phyloP scores from a whole-genome alignment of 139 green algal genomes.

The Ettlia oleoabundans region DNA sequence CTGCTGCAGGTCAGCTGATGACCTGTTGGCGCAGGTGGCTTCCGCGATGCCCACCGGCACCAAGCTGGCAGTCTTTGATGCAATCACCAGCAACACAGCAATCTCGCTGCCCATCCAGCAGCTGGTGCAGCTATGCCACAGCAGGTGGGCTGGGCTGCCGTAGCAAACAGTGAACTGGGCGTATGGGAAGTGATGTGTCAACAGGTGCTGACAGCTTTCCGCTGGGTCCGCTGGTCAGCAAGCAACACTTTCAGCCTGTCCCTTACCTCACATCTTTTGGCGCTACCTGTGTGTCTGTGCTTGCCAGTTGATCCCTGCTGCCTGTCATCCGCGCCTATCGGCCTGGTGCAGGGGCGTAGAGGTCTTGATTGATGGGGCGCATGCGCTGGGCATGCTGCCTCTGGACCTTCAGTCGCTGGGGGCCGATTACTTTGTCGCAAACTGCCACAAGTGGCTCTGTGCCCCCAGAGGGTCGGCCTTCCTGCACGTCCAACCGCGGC shows the following conservation, averaged over 20 bases:
- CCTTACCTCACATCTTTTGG: no score
- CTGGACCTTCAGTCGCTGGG: constrained; percentile 46
- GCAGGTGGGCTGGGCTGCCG: no score
- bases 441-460: constrained; percentile 78
- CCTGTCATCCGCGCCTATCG: not conserved
- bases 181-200: no score
- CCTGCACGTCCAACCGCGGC: constrained; percentile 52
- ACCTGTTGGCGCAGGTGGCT: constrained; percentile 54
- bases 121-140: constrained; percentile 60
- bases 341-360: constrained; percentile 56
- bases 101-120: constrained; percentile 61
- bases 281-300: no score
- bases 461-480: constrained; percentile 64
- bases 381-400: constrained; percentile 61
- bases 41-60: constrained; percentile 48
- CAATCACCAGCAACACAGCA: constrained; percentile 70
- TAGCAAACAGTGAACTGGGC: no score
- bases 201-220: no score
- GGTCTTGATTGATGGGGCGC: constrained; percentile 71
- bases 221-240: no score
- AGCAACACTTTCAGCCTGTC: not conserved
- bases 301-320: no score
- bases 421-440: constrained; percentile 64
- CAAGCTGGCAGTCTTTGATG: constrained; percentile 70
- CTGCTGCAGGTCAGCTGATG: not conserved